phyloP scores from a whole-genome alignment of 2,329 filamentous ascomycete genomes.

The Penicillium sp. region DNA sequence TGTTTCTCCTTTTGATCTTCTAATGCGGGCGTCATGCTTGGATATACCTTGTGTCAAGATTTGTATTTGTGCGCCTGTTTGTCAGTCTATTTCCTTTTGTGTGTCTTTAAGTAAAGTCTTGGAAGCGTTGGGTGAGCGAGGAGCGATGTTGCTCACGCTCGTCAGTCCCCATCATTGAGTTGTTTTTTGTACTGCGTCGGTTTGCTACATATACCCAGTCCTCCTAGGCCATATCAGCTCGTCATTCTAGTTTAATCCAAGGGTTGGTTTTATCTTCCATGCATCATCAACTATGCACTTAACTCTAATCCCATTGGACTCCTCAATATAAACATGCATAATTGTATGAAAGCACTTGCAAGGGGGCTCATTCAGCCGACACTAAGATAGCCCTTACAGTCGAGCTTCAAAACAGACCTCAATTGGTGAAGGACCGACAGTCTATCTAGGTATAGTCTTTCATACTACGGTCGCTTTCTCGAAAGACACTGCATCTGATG shows the following conservation, averaged over 20 bases:
- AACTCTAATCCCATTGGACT: neutral
- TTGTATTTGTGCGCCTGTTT: neutral
- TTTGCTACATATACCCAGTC: neutral
- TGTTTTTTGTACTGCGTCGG: neutral
- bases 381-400: neutral
- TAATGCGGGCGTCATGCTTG: neutral
- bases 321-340: neutral
- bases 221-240: neutral
- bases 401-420: neutral
- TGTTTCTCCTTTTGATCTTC: constrained; percentile 30
- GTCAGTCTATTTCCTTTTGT: neutral
- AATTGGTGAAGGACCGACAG: too few relatives aligned
- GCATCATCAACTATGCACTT: neutral
- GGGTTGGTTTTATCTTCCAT: neutral
- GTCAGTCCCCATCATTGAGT: neutral
- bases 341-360: neutral
- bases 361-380: neutral
- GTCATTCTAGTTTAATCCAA: neutral
- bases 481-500: too few relatives aligned
- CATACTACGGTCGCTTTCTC: too few relatives aligned
- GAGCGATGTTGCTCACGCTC: neutral
- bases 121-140: neutral
- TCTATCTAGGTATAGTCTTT: too few relatives aligned
- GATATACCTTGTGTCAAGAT: neutral
- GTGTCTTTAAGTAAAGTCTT: neutral